Base-by-base conservation (phyloP, 2,329 filamentous ascomycete genomes). In the Hypocreales sp. region DNA sequence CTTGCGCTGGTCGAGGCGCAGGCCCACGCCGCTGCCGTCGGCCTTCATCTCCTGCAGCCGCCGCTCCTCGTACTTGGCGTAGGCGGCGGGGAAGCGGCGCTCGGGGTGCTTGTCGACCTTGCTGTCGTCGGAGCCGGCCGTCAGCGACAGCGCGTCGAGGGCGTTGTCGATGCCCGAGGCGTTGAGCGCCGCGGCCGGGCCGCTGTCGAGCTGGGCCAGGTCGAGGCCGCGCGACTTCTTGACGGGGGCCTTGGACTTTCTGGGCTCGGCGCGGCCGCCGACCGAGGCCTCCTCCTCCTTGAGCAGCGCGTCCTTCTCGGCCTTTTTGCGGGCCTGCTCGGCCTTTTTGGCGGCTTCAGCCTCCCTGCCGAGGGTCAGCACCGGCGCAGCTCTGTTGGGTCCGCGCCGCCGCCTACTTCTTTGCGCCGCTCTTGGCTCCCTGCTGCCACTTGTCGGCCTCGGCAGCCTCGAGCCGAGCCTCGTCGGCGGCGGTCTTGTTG, bases 141-240 rank as follows among this genome's bases (percentile, higher is more conserved):
- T 63, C 28, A 94, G 54, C 3, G 72, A 73, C 16, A 95, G 68
- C 4, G 84, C 84, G 43, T 94, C 86, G 26, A 95, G 70, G 1
- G 84, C 84, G 44, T 94, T 87, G 51, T 95, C 86, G 51, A 98
- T 93, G 44, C 84, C 84, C 0, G 78, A 67, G 4, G 84, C 86
- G 50, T 78, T 86, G 42, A 94, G 66, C 0, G 79, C 55, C 0
- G 62, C 40, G 8, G 72, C 51, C 10, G 59, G 56, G 36, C 62
- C 63, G 35, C 69, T 68, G 42, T 90, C 80, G 37, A 93, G 74
- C 48, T 80, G 75, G 12, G 66, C 68, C 22, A 87, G 67, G 44
- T 86, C 79, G 20, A 87, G 66, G 15, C 80, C 80, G 34, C 71
- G 67, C 25, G 67, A 67, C 49, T 79, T 79, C 54, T 80, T 80